Conservation (phyloP, 2,329 filamentous ascomycete genomes). For the Mollisiaceae sp. region DNA sequence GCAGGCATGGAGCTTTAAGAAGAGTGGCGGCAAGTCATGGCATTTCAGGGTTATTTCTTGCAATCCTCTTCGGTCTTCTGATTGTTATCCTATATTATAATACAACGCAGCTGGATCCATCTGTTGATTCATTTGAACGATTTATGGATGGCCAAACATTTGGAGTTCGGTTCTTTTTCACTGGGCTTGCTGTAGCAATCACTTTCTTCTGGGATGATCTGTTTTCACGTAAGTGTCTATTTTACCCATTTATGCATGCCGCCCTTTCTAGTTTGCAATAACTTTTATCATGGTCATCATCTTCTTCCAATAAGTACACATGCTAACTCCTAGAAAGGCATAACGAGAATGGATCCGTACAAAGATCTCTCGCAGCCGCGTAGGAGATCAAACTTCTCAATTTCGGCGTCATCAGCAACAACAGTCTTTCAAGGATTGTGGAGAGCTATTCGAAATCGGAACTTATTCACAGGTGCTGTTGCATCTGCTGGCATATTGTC, state of each 20-base stretch:
- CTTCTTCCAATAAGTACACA: too few relatives aligned
- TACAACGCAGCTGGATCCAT: not conserved
- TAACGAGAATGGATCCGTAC: not conserved
- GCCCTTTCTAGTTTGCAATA: not conserved
- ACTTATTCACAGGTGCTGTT: not conserved
- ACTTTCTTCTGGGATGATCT: slow-evolving; percentile 15
- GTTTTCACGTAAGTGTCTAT: slow-evolving; percentile 2
- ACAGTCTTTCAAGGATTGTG: slow-evolving; percentile 7
- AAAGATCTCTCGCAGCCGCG: not conserved
- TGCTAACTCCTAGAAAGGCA: not conserved
- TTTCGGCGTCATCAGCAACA: not conserved
- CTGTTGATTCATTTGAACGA: not conserved
- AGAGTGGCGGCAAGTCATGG: not conserved
- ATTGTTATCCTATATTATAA: slow-evolving; percentile 8
- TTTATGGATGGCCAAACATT: slow-evolving; percentile 12
- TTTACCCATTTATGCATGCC: not conserved
- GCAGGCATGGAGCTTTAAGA: not conserved
- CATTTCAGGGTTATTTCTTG: not conserved
- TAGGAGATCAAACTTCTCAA: not conserved
- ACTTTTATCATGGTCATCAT: too few relatives aligned
- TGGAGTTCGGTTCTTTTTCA: slow-evolving; percentile 11
- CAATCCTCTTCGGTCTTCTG: slow-evolving; percentile 5
- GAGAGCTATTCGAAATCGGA: slow-evolving; percentile 1
- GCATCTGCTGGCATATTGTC: slow-evolving; percentile 2
- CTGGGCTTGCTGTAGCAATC: slow-evolving; percentile 9